Percentiles rank a stretch among this genome's conserved stretches.
Evolutionary conservation across 768 basidiomycete genomes (phyloP).

Genomic region (Lepiota venenata): DNA sequence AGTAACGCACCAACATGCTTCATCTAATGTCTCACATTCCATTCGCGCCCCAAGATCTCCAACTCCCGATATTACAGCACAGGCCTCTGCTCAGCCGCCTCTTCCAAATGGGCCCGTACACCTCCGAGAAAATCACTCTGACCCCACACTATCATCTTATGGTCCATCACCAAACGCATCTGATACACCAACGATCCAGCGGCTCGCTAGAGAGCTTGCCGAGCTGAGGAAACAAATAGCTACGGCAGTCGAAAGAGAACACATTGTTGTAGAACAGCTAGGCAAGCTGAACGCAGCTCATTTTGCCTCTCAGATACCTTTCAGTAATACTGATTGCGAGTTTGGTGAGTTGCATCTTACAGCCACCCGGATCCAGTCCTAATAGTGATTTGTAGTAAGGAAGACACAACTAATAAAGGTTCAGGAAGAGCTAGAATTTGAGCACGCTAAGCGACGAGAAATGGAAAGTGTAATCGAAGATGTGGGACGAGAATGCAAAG

Average conservation of each 20-base stretch:
- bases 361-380: not conserved
- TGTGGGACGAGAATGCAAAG: constrained; percentile 43
- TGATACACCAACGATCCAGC: constrained; percentile 11
- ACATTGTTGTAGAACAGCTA: constrained; percentile 23
- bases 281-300: constrained; percentile 14
- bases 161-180: not conserved
- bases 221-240: constrained; percentile 25
- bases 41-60: no score
- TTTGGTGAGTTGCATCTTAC: not conserved
- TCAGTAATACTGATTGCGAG: not conserved
- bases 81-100: no score
- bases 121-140: no score
- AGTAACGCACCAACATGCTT: no score
- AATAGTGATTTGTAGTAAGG: not conserved
- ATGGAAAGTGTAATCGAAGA: constrained; percentile 44
- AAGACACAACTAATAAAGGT: constrained; percentile 1
- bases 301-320: constrained; percentile 6
- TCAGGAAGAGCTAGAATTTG: constrained; percentile 1
- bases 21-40: no score
- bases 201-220: constrained; percentile 23
- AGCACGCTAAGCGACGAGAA: constrained; percentile 29
- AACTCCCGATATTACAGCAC: no score
- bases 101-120: no score
- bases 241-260: constrained; percentile 21
- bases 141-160: no score